Evolutionary conservation across 1,284 basidiomycete species (phyloP).

Genomic region (Melampsora americana): DNA sequence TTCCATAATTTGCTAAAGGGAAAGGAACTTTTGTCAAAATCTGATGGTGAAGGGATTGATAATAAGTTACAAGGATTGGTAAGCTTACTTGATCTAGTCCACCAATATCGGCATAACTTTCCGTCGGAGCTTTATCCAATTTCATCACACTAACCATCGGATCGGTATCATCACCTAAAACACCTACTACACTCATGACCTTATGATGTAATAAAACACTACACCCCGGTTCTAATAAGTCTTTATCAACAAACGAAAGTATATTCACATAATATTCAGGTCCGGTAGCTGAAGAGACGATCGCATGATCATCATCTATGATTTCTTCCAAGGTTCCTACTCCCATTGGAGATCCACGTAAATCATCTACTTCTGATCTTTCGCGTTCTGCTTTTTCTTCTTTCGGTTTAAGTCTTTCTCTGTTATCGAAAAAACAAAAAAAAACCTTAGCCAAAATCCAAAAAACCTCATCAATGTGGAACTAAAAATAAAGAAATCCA

Average conservation of each 20-base stretch:
- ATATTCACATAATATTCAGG: conserved; percentile 98
- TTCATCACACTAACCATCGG: conserved; percentile 80
- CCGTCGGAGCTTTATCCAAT: conserved; percentile 80
- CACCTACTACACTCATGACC: conserved; percentile 89
- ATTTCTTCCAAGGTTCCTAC: conserved; percentile 98
- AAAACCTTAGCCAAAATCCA: neutral
- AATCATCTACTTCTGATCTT: conserved; percentile 85
- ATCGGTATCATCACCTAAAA: conserved; percentile 93
- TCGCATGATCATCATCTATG: conserved; percentile 99
- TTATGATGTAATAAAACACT: conserved; percentile 95
- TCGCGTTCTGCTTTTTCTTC: conserved; percentile 97
- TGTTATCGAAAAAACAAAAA: neutral
- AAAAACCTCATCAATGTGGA: conserved; percentile 73
- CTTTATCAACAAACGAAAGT: conserved; percentile 99
- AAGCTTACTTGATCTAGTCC: conserved; percentile 95
- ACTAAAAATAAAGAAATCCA: no score
- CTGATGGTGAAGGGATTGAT: neutral
- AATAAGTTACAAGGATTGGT: conserved; percentile 53
- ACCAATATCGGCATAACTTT: conserved; percentile 98
- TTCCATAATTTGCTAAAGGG: conserved; percentile 26
- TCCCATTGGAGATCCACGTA: conserved; percentile 92
- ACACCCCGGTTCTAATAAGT: conserved; percentile 92
- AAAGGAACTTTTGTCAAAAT: neutral
- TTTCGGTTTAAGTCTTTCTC: conserved; percentile 55
- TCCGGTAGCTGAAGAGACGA: conserved; percentile 89